phyloP scores from a whole-genome alignment of 129 eudicot species.

The Dittrichia graveolens region DNA sequence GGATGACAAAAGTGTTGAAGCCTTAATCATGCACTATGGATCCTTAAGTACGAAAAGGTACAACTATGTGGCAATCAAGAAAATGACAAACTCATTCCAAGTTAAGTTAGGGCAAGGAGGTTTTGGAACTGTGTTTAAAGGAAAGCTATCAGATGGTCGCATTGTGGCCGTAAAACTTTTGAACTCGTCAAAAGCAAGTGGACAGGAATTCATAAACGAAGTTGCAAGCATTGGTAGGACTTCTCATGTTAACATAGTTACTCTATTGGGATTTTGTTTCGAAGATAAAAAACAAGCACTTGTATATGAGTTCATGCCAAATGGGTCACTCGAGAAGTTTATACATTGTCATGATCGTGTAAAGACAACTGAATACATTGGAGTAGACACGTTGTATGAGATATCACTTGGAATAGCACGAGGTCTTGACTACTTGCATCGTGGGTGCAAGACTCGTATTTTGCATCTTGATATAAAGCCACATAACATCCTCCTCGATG shows the following conservation, averaged over 20 bases:
- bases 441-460: conserved; percentile 41
- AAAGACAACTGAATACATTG: not conserved
- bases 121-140: conserved; percentile 35
- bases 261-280: conserved; percentile 38
- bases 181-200: conserved; percentile 31
- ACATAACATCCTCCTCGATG: conserved; percentile 14
- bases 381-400: conserved; percentile 26
- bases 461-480: conserved; percentile 45
- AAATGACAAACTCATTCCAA: conserved; percentile 31
- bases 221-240: conserved; percentile 43
- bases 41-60: conserved; percentile 27
- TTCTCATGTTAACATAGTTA: conserved; percentile 42
- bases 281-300: conserved; percentile 31
- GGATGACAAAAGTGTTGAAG: conserved; percentile 33
- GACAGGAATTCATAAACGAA: conserved; percentile 43
- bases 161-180: conserved; percentile 36
- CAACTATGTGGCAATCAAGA: conserved; percentile 23
- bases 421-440: conserved; percentile 47
- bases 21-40: conserved; percentile 21
- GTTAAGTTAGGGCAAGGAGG: conserved; percentile 37
- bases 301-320: conserved; percentile 41
- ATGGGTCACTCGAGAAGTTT: conserved; percentile 48
- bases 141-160: conserved; percentile 25
- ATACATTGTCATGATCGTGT: not conserved
- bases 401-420: conserved; percentile 38